These are phyloP conservation scores for Trichoderma gracile DNA, from an alignment of 2,329 filamentous ascomycete genomes.

Conservation along the genomic window DNA sequence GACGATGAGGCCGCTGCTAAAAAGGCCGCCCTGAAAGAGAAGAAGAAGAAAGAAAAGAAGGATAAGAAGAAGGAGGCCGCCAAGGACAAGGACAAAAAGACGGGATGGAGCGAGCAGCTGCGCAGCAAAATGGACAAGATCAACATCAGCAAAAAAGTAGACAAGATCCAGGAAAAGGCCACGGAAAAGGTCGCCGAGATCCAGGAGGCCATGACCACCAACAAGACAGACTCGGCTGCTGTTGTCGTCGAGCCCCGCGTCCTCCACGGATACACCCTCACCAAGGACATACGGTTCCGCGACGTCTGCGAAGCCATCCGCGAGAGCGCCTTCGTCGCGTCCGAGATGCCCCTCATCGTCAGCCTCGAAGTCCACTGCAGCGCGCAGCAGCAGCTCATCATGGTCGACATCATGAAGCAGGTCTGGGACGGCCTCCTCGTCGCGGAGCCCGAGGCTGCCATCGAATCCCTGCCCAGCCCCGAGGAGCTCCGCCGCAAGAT, in stretches of 20 bases:
- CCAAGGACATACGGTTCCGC: constrained; percentile 83
- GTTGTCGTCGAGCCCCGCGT: constrained; percentile 69
- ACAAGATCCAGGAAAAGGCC: constrained; percentile 34
- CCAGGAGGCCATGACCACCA: constrained; percentile 18
- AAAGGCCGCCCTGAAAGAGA: constrained; percentile 10
- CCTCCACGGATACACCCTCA: constrained; percentile 86
- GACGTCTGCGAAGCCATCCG: constrained; percentile 80
- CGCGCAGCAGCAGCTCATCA: constrained; percentile 77
- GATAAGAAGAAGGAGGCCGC: constrained; percentile 48
- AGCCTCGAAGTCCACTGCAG: constrained; percentile 90
- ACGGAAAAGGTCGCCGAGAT: constrained; percentile 22
- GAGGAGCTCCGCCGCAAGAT: constrained; percentile 74
- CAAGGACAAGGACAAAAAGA: constrained; percentile 46
- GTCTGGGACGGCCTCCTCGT: constrained; percentile 76
- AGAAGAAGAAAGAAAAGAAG: constrained; percentile 47
- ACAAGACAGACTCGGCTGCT: constrained; percentile 31
- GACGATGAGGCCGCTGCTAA: constrained; percentile 48
- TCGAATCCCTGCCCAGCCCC: constrained; percentile 63
- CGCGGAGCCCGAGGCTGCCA: constrained; percentile 51
- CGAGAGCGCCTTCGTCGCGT: constrained; percentile 73
- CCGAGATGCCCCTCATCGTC: constrained; percentile 84
- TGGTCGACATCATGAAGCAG: constrained; percentile 90
- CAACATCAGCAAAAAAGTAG: constrained; percentile 47
- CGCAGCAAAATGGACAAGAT: constrained; percentile 58
- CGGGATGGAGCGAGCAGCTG: constrained; percentile 61